phyloP scores from a whole-genome alignment of 2,329 filamentous ascomycete species.

The Leptographium radiaticola region DNA sequence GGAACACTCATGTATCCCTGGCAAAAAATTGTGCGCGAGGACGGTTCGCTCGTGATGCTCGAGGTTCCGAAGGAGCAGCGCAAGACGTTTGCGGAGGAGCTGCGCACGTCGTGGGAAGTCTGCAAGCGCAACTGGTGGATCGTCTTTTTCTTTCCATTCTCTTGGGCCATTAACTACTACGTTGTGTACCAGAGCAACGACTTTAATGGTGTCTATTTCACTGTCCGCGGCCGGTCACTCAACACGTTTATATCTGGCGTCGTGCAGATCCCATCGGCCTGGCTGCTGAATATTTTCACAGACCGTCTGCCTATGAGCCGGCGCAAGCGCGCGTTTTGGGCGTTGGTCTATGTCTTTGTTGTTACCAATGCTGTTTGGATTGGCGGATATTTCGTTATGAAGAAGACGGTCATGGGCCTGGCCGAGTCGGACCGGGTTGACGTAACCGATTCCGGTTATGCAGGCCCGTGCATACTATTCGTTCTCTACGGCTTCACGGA shows the following conservation, averaged over 20 bases:
- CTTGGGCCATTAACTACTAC: conserved; percentile 1
- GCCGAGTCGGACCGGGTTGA: background rate
- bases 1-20: conserved; percentile 10
- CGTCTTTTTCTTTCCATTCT: background rate
- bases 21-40: conserved; percentile 4
- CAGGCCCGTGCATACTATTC: background rate
- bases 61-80: too few species aligned
- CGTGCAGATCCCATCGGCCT: conserved; percentile 5
- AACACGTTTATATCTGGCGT: too few species aligned
- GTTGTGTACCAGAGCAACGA: background rate
- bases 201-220: background rate
- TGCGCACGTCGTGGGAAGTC: background rate
- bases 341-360: background rate
- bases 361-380: background rate
- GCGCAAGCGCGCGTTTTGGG: background rate
- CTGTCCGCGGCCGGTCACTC: background rate
- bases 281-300: background rate
- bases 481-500: background rate
- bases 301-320: background rate
- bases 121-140: background rate
- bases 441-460: background rate
- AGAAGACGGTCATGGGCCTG: background rate
- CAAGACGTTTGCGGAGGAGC: background rate
- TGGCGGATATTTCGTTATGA: background rate
- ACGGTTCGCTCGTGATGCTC: conserved; percentile 2